A percentile compares a stretch with the other conserved stretches of the same genome.
Conservation (phyloP, 441 rosid genomes). For the Euphorbia corollata region DNA sequence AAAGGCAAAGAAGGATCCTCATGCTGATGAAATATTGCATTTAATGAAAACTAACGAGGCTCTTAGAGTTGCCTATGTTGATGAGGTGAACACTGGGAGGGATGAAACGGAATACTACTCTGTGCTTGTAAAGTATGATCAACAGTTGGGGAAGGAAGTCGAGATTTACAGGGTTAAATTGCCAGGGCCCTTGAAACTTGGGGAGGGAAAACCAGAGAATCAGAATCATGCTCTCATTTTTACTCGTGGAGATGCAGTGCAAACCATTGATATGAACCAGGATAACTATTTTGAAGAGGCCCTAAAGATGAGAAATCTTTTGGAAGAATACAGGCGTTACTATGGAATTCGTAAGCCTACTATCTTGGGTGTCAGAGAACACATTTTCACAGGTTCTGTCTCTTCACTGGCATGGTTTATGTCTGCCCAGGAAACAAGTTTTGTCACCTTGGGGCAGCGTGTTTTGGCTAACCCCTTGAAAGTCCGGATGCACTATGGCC, state of each 20-base stretch:
- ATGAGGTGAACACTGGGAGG: slow-evolving; percentile 53
- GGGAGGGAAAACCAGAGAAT: slow-evolving; percentile 91
- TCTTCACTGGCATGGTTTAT: slow-evolving; percentile 96
- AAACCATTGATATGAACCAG: slow-evolving; percentile 95
- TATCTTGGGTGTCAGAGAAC: slow-evolving; percentile 82
- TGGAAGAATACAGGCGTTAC: slow-evolving; percentile 67
- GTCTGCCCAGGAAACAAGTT: slow-evolving; percentile 89
- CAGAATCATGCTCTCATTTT: slow-evolving; percentile 89
- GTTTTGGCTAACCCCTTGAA: slow-evolving; percentile 86
- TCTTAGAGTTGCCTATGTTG: slow-evolving; percentile 87
- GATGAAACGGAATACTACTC: slow-evolving; percentile 54
- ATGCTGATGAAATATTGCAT: slow-evolving; percentile 63
- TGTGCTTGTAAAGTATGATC: slow-evolving; percentile 79
- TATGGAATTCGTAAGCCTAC: slow-evolving; percentile 77
- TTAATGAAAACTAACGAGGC: slow-evolving; percentile 74
- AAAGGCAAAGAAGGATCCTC: slow-evolving; percentile 58
- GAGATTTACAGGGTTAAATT: slow-evolving; percentile 73
- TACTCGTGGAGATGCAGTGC: slow-evolving; percentile 87
- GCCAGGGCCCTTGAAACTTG: slow-evolving; percentile 87
- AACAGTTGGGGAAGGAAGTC: slow-evolving; percentile 54
- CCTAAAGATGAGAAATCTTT: slow-evolving; percentile 78
- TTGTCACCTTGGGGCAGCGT: slow-evolving; percentile 88
- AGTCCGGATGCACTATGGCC: slow-evolving; percentile 89
- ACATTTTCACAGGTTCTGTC: slow-evolving; percentile 84
- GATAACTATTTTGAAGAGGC: slow-evolving; percentile 93